Evolutionary conservation across 2,329 filamentous ascomycete species (phyloP).

Genomic region (Venturia asperata): DNA sequence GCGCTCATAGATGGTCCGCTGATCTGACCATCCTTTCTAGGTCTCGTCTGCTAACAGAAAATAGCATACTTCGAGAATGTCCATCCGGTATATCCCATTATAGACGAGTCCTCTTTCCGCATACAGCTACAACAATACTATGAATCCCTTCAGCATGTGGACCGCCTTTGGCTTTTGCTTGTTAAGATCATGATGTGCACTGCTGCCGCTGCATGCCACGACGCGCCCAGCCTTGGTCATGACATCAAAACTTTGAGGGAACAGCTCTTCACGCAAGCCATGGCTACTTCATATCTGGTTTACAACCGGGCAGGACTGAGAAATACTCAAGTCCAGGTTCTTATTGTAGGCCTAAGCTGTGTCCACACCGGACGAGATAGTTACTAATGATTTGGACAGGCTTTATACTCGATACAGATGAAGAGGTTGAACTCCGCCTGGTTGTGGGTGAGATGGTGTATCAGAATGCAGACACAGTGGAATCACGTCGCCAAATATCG

Average conservation of each 20-base stretch:
- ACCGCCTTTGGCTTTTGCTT: constrained; percentile 10
- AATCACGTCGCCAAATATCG: not conserved
- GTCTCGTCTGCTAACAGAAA: not conserved
- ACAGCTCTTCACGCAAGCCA: not conserved
- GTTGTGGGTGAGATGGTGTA: constrained; percentile 12
- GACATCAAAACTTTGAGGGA: constrained; percentile 2
- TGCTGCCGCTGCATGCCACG: constrained; percentile 9
- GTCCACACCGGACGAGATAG: no score
- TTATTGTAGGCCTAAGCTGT: not conserved
- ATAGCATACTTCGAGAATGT: constrained; percentile 13
- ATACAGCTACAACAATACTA: constrained; percentile 10
- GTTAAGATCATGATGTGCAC: constrained; percentile 13
- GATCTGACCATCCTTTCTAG: not conserved
- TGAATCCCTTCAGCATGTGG: constrained; percentile 2
- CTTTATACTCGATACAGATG: constrained; percentile 12
- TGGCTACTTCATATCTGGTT: not conserved
- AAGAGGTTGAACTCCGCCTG: constrained; percentile 10
- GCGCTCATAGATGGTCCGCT: not conserved
- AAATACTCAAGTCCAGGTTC: not conserved
- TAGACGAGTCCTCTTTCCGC: constrained; percentile 13
- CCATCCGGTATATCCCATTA: constrained; percentile 1
- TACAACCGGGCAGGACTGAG: not conserved
- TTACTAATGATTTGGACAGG: not conserved
- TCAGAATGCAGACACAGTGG: constrained; percentile 3
- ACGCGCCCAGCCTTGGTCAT: constrained; percentile 3